A percentile compares a stretch with the other conserved stretches of the same genome.
Conservation (phyloP, 257 asterid species). For the Scutellaria minor region DNA sequence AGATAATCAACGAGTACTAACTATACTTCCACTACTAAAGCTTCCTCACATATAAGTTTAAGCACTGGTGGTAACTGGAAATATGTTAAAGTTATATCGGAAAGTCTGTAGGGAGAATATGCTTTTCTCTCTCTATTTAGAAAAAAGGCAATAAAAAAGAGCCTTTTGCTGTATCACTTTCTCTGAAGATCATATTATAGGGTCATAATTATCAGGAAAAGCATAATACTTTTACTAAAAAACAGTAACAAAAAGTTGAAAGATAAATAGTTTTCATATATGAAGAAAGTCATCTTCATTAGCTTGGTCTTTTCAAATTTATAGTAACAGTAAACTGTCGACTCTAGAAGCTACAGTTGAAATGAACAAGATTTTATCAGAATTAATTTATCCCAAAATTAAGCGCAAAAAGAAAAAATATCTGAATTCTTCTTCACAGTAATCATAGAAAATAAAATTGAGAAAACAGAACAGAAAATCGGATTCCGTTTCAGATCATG, state of each 20-base stretch:
- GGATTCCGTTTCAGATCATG: conserved; percentile 1
- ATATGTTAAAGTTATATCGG: too few species aligned
- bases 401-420: neutral
- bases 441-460: neutral
- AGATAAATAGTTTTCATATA: neutral
- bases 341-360: neutral
- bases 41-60: neutral
- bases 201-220: conserved; percentile 11
- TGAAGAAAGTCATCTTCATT: conserved; percentile 18
- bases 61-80: neutral
- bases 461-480: neutral
- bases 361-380: neutral
- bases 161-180: neutral
- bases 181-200: neutral
- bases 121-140: neutral
- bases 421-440: neutral
- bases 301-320: neutral
- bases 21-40: neutral
- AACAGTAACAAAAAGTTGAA: neutral
- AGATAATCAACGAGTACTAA: neutral
- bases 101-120: too few species aligned
- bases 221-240: neutral
- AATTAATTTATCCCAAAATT: neutral
- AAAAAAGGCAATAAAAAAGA: neutral
- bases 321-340: neutral